Evolutionary conservation across 352 stramenopile genomes (phyloP).

Genomic region (Phytopythium vexans): DNA sequence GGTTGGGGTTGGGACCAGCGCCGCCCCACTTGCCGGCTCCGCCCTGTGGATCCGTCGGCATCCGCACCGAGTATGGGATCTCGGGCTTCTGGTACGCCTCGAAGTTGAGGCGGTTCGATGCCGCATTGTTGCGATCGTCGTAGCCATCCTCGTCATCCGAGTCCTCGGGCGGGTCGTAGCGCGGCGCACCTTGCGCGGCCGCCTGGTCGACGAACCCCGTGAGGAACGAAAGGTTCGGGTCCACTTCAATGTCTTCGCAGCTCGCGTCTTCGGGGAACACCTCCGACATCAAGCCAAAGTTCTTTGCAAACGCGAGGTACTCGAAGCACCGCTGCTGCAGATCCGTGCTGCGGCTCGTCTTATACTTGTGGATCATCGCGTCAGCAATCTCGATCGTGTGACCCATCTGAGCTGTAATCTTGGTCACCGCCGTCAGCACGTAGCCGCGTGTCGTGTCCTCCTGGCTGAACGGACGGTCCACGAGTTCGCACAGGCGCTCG

Average conservation of each 20-base stretch:
- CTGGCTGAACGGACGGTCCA: slow-evolving; percentile 82
- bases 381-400: slow-evolving; percentile 88
- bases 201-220: slow-evolving; percentile 94
- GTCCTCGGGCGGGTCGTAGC: slow-evolving; percentile 95
- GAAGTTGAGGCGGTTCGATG: slow-evolving; percentile 78
- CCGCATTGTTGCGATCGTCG: slow-evolving; percentile 49
- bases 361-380: slow-evolving; percentile 97
- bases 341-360: slow-evolving; percentile 93
- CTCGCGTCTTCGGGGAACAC: slow-evolving; percentile 97
- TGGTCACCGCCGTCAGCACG: slow-evolving; percentile 96
- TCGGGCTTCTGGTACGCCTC: slow-evolving; percentile 90
- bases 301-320: slow-evolving; percentile 94
- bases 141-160: slow-evolving; percentile 93
- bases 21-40: slow-evolving; percentile 48
- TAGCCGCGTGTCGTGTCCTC: slow-evolving; percentile 94
- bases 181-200: slow-evolving; percentile 87
- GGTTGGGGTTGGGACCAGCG: slow-evolving; percentile 6
- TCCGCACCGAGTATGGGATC: slow-evolving; percentile 80
- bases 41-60: slow-evolving; percentile 58
- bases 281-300: slow-evolving; percentile 87
- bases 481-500: slow-evolving; percentile 92
- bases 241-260: slow-evolving; percentile 93
- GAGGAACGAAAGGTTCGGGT: slow-evolving; percentile 95
- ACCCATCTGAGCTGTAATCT: slow-evolving; percentile 96
- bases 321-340: slow-evolving; percentile 99